Conservation (phyloP, 192 early-diverging fungal species). For the Linnemannia elongata region DNA sequence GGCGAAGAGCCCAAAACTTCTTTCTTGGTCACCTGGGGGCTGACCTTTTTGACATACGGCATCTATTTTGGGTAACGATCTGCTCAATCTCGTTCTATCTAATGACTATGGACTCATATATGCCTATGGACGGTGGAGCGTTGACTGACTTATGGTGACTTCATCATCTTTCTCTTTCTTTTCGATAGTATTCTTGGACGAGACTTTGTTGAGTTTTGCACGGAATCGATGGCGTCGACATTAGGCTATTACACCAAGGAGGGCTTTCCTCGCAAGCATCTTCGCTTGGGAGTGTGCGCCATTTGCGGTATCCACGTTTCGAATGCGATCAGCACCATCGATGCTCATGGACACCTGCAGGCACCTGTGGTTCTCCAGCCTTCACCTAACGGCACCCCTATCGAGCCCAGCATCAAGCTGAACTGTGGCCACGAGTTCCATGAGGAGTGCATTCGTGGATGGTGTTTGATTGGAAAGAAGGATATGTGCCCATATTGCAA, state of each 20-base stretch:
- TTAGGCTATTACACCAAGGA: slow-evolving; percentile 74
- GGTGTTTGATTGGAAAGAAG: slow-evolving; percentile 75
- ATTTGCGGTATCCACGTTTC: slow-evolving; percentile 69
- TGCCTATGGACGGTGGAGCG: neutral
- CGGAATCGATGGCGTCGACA: slow-evolving; percentile 73
- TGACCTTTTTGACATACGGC: slow-evolving; percentile 68
- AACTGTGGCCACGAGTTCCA: slow-evolving; percentile 72
- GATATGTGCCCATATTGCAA: slow-evolving; percentile 77
- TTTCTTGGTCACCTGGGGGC: slow-evolving; percentile 48
- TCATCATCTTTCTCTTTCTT: neutral
- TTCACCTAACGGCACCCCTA: slow-evolving; percentile 35
- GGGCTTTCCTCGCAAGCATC: slow-evolving; percentile 68
- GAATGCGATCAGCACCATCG: slow-evolving; percentile 49
- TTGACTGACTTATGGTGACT: neutral
- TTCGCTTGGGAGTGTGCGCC: slow-evolving; percentile 67
- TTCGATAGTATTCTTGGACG: slow-evolving; percentile 65
- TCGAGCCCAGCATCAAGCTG: slow-evolving; percentile 53
- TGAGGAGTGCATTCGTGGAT: slow-evolving; percentile 75
- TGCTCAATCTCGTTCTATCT: too few species aligned
- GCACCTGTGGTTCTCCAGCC: slow-evolving; percentile 47
- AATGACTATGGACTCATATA: neutral
- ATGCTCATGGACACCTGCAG: slow-evolving; percentile 51
- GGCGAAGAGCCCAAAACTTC: slow-evolving; percentile 55
- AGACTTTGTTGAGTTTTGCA: slow-evolving; percentile 75
- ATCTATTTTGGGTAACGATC: slow-evolving; percentile 72